Evolutionary conservation across 768 basidiomycete species (phyloP).

Genomic region (Tylopilus rubrobrunneus): DNA sequence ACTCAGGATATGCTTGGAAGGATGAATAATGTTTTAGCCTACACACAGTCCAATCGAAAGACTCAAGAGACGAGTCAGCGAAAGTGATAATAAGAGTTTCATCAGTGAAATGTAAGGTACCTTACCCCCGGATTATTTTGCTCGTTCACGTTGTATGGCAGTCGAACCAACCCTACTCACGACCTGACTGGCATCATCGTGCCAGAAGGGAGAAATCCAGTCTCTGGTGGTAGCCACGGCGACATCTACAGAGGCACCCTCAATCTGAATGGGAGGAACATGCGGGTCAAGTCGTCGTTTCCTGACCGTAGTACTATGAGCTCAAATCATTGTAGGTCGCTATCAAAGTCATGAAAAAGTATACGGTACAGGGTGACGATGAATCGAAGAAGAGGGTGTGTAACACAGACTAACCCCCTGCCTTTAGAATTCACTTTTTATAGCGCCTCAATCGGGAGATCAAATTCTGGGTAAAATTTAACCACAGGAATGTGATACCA

Average conservation of each 20-base stretch:
- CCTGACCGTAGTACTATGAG: neutral
- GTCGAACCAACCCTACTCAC: conserved; percentile 8
- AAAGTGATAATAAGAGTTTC: conserved; percentile 2
- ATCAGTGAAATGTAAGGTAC: conserved; percentile 12
- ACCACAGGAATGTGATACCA: conserved; percentile 30
- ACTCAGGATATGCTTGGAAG: neutral
- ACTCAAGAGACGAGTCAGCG: neutral
- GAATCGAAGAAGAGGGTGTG: conserved; percentile 15
- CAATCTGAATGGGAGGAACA: conserved; percentile 7
- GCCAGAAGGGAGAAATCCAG: conserved; percentile 8
- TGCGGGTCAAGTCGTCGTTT: conserved; percentile 5
- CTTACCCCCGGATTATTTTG: neutral
- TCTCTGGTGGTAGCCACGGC: conserved; percentile 18
- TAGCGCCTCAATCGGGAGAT: conserved; percentile 30
- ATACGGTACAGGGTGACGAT: conserved; percentile 12
- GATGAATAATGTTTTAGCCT: neutral
- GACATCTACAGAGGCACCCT: conserved; percentile 20
- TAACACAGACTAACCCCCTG: neutral
- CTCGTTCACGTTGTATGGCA: conserved; percentile 1
- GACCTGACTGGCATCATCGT: conserved; percentile 15
- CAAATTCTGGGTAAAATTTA: conserved; percentile 26
- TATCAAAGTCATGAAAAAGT: conserved; percentile 24
- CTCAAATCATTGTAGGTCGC: conserved; percentile 16
- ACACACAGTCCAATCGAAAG: conserved; percentile 1
- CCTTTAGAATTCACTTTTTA: neutral